Evolutionary conservation across 2,329 filamentous ascomycete genomes (phyloP), one percentile per base, ranked within the genome.

Genomic region (Arthrocladium fulminans): DNA sequence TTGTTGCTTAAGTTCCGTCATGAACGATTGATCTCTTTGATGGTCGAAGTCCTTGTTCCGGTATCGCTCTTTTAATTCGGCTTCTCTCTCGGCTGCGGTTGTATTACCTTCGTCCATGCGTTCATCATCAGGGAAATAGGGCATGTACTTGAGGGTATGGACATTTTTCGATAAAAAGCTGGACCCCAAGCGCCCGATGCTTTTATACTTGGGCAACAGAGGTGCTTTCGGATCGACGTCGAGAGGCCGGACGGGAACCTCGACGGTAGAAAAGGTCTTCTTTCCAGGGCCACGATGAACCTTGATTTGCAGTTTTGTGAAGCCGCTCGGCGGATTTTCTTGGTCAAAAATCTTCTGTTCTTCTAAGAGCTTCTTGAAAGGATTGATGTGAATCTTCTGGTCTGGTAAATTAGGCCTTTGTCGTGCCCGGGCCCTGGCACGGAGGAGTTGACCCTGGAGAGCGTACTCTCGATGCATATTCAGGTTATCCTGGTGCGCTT

Each of bases 41-140:
- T n/a, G 15, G 15, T 24, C 41, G 10, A 38, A n/a, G 17, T 45
- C 20, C 2, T 17, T 25, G 22, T 37, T 47, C 8, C 48, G 37
- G 42, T 52, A 52, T 41, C 50, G 44, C 30, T 53, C 51, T 13
- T 47, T 51, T 27, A 53, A 49, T 23, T 51, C 43, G 17, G 50
- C 32, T n/a, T 29, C 23, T 27, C 34, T 34, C 10, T 24, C 20
- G 13, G 8, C 34, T 29, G n/a, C 23, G 17, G 54, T 49, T 13
- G 45, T 47, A 25, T 56, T 52, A 17, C 52, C 56, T 38, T 45
- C 40, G 20, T 39, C 50, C 8, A 37, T 22, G 8, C 57, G 53
- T 23, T 59, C 55, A 22, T 59, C 55, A 25, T 56, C 54, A 4
- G 49, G 34, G 34, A 55, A 55, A 38, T 57, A 57, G 7, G 57